Base-by-base conservation (phyloP, 371 early-diverging fungal genomes). In the Mucor racemosus region DNA sequence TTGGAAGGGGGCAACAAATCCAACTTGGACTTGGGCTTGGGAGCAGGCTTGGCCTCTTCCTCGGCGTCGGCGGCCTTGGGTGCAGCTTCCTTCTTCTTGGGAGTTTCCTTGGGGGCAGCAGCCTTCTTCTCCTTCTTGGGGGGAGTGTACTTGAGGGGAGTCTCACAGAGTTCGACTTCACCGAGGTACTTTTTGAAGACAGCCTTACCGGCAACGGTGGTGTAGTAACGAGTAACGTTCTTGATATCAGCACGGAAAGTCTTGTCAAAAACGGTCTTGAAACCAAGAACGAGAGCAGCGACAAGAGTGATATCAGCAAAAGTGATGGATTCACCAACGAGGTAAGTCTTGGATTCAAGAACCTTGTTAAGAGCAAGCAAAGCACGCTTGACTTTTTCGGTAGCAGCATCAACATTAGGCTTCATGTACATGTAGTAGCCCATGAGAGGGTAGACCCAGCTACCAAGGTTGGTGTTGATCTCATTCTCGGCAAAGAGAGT, bases 21-120 rank as follows among this genome's bases (percentile, higher is more conserved):
- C 71, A 96, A 83, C 78, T 90, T 89, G 87, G 91, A 93, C 94
- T 95, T 95, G 75, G 88, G 91, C 89, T 95, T 94, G 76, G 95
- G 94, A 72, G 87, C 88, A 68, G 91, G 90, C 69, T 87, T 87
- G 48, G 74, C 9, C 65, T 92, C 41, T 87, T 65, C 86, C 79
- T 57, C 71, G 56, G 63, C 86, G 3, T 56, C 87, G 31, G 86
- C 84, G 13, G 67, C 74, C 81, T 68, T 81, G 79, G 88, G 86
- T 11, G 67, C 76, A 35, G 80, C 76, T 78, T 84, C 88, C 73
- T 95, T 95, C 84, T 69, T 82, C 82, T 89, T 86, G 64, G 86
- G 85, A 57, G 86, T 73, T 63, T 68, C 66, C 73, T 74, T 84
- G 80, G 53, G 65, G 60, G 64, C 84, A 7, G 84, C 86, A 80